Percentiles rank a stretch among this genome's conserved stretches.
Evolutionary conservation across 176 grass and related monocot species (phyloP).

Genomic region (Oryza australiensis): DNA sequence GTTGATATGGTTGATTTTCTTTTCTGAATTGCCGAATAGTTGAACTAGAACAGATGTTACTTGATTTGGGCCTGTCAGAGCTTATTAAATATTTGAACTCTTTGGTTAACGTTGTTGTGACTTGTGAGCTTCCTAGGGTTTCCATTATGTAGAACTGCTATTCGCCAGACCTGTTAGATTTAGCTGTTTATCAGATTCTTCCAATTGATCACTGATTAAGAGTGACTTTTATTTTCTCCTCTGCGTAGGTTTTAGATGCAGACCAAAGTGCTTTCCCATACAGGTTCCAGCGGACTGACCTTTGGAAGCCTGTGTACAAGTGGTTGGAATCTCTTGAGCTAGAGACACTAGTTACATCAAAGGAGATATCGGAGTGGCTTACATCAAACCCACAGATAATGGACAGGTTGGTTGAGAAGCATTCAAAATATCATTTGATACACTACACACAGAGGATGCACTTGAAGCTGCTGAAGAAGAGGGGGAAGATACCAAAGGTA

Average conservation of each 20-base stretch:
- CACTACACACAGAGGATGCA: conserved; percentile 98
- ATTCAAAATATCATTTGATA: conserved; percentile 93
- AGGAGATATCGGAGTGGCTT: conserved; percentile 88
- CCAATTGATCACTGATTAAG: conserved; percentile 3
- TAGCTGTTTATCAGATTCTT: background rate
- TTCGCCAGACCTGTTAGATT: background rate
- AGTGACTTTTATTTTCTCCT: conserved; percentile 17
- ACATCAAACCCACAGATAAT: conserved; percentile 62
- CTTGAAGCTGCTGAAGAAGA: conserved; percentile 93
- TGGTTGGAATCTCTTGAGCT: conserved; percentile 83
- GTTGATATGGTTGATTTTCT: background rate
- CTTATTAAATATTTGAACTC: background rate
- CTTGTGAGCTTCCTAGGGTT: conserved; percentile 3
- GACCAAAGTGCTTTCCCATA: conserved; percentile 79
- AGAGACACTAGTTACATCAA: conserved; percentile 62
- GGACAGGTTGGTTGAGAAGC: conserved; percentile 77
- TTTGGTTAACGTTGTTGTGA: background rate
- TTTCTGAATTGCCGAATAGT: background rate
- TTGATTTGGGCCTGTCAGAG: background rate
- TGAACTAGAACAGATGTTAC: background rate
- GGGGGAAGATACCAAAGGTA: conserved; percentile 89
- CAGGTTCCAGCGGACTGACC: conserved; percentile 89
- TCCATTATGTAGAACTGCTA: background rate
- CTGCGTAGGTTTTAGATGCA: conserved; percentile 53
- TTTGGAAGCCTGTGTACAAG: conserved; percentile 89